Evolutionary conservation across 23 red algal genomes (phyloP), one percentile per base, ranked within the genome.

Genomic region (Gracilaria gracilis): DNA sequence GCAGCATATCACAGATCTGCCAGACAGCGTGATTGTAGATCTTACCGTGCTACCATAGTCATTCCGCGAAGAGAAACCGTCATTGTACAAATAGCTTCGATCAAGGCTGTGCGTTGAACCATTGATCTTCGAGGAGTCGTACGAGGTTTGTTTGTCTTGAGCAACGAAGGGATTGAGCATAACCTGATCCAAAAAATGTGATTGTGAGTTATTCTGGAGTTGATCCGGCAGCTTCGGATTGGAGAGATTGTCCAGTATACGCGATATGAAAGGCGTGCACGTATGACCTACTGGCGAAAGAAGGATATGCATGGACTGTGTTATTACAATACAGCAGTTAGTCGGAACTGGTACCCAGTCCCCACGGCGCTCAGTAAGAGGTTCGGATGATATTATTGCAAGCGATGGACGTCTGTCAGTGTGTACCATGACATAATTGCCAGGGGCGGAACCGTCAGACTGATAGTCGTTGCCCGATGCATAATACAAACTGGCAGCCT

Each of bases 311-410:
- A 89, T 91, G 54, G 74, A 80, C 4, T 75, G 47, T 37, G 88
- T 96, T 59, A 93, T 70, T 47, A 96, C 95, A 39, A 96, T 65
- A 39, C 84, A 76, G 62, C 57, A 81, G 54, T 92, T 93, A n/a
- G 73, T 78, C 11, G 95, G 95, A 36, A 94, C 85, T 73, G 89
- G 15, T 4, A 97, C 85, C 95, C 95, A 97, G 37, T 97, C 95
- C 9, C 51, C 72, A 16, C 83, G 72, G 74, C 86, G 27, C 37
- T 93, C 90, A 23, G 90, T 97, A 57, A 97, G 90, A 44, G 95
- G 95, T 80, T 97, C 95, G 9, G 84, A 91, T 12, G 95, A 93
- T n/a, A 97, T 85, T 9, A 97, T 95, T 25, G 85, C 93, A 34
- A 95, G 59, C 29, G 85, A 84, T 33, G 86, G 75, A 24, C 86